Evolutionary conservation across 2,329 filamentous ascomycete genomes (phyloP).

Genomic region (Nemania abortiva): DNA sequence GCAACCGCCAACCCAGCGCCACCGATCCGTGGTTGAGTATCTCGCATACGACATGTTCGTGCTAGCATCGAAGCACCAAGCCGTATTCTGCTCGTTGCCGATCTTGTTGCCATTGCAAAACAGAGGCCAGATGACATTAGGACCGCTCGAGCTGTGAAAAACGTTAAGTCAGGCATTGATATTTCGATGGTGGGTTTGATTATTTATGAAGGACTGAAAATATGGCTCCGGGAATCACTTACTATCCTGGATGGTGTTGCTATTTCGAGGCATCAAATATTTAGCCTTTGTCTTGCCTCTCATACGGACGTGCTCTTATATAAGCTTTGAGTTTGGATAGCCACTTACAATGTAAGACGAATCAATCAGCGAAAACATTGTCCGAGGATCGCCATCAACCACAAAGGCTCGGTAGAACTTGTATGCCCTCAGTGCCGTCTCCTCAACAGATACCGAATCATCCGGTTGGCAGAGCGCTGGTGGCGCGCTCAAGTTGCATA

Average conservation of each 20-base stretch:
- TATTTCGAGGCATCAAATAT: slow-evolving; percentile 27
- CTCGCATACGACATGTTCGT: slow-evolving; percentile 57
- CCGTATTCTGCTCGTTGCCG: slow-evolving; percentile 51
- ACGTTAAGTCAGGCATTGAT: slow-evolving; percentile 2
- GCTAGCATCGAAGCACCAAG: slow-evolving; percentile 55
- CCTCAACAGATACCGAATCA: slow-evolving; percentile 51
- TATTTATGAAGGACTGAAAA: neutral
- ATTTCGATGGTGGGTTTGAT: neutral
- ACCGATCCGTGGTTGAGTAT: slow-evolving; percentile 55
- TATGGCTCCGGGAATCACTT: slow-evolving; percentile 1
- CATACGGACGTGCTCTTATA: neutral
- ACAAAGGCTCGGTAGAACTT: slow-evolving; percentile 58
- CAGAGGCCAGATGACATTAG: slow-evolving; percentile 54
- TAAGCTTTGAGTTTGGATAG: neutral
- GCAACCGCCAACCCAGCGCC: slow-evolving; percentile 57
- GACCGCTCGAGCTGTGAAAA: slow-evolving; percentile 46
- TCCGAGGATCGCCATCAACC: slow-evolving; percentile 55
- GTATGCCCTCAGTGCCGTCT: slow-evolving; percentile 55
- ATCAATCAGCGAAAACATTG: slow-evolving; percentile 58
- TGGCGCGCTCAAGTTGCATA: slow-evolving; percentile 53
- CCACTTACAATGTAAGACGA: slow-evolving; percentile 52
- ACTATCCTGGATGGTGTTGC: slow-evolving; percentile 56
- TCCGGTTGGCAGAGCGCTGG: slow-evolving; percentile 54
- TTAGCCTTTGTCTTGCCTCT: slow-evolving; percentile 15
- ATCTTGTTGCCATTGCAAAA: slow-evolving; percentile 55